These are phyloP conservation scores for Candida vaughaniae DNA, from an alignment of 805 yeast species.

Conservation along the genomic window DNA sequence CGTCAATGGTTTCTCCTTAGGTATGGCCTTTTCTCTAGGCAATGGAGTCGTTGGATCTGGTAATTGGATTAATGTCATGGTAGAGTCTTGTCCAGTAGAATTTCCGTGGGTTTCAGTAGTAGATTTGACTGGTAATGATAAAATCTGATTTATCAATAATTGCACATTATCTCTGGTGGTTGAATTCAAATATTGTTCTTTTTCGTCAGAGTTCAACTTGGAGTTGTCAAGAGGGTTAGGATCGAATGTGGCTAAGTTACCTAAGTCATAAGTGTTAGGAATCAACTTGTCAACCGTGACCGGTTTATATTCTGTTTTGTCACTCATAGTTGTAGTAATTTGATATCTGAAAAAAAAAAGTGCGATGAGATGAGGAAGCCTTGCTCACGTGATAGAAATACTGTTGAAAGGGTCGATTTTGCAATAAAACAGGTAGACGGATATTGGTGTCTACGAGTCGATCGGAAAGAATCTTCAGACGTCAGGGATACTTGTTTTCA, in stretches of 20 bases:
- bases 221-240: constrained; percentile 76
- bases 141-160: constrained; percentile 81
- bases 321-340: no score
- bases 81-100: constrained; percentile 63
- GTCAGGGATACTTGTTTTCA: no score
- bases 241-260: constrained; percentile 88
- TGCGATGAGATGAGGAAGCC: constrained; percentile 16
- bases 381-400: not conserved
- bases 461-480: no score
- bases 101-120: constrained; percentile 71
- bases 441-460: no score
- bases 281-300: constrained; percentile 89
- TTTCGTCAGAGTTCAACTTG: constrained; percentile 52
- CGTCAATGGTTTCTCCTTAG: constrained; percentile 88
- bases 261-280: constrained; percentile 86
- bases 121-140: constrained; percentile 84
- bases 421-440: no score
- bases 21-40: constrained; percentile 95
- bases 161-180: constrained; percentile 91
- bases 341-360: constrained; percentile 1
- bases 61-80: constrained; percentile 77
- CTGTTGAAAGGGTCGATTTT: no score
- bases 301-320: constrained; percentile 47
- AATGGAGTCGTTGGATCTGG: constrained; percentile 80
- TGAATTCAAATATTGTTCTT: constrained; percentile 62